Evolutionary conservation across 352 stramenopile species (phyloP), one percentile per base, ranked within the genome.

Genomic region (Pythium brachiatum): DNA sequence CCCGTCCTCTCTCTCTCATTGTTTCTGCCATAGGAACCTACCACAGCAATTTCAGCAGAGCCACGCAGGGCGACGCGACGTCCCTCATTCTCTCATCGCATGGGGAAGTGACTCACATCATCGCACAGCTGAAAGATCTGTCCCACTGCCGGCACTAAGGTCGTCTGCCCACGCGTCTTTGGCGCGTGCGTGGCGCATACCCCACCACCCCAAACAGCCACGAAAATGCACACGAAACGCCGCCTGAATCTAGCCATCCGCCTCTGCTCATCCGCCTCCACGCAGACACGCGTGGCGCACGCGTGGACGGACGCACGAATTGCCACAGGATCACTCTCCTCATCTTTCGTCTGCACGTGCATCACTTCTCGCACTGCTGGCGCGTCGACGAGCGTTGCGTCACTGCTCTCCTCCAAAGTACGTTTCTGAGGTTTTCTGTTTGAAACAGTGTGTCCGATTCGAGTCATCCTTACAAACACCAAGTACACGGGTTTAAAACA

Each of bases 351-450:
- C 44, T 36, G 16, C n/a, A 46, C 16, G 20, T 21, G 39, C 21
- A 20, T 21, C 16, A 7, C 16, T 15, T 44, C 38, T 44, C 38
- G 38, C 38, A 44, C 20, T 23, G 5, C 16, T 5, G 29, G 7
- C n/a, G 32, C 46, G 57, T 64, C 48, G 57, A 64, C 57, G 57
- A 57, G 34, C 26, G 26, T 20, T n/a, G 34, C 53, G 57, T 64
- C 57, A 64, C 34, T 41, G 39, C 25, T 11, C 18, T 0, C 38
- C 11, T n/a, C n/a, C n/a, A n/a, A 21, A 23, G 38, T 20, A 15
- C 2, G 16, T 44, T 44, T 44, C 38, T 23, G 38, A 18, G 18
- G 4, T 23, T 6, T 9, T n/a, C 16, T 44, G 38, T 44, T n/a
- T 44, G 15, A 44, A 44, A 44, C 38, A 11, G n/a, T 12, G 44